A percentile compares a stretch with the other conserved stretches of the same genome.
Evolutionary conservation across 2,329 filamentous ascomycete genomes (phyloP).

Genomic region (Diatrype stigma): DNA sequence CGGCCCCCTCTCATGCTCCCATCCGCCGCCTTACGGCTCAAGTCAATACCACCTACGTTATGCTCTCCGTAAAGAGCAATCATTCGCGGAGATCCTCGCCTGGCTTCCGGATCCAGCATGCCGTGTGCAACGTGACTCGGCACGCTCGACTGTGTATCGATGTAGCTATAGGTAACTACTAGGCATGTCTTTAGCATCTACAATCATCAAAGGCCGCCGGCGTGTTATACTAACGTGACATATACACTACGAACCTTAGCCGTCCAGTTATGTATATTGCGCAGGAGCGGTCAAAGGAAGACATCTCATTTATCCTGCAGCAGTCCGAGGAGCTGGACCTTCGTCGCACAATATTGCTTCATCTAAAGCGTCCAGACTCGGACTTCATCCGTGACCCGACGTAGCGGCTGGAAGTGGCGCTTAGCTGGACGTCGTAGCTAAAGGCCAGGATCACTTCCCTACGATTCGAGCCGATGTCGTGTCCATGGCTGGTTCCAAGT

Average conservation of each 20-base stretch:
- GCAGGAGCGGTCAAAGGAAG: not conserved
- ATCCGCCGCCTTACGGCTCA: constrained; percentile 19
- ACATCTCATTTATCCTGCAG: not conserved
- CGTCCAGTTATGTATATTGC: not conserved
- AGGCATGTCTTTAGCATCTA: too few species aligned
- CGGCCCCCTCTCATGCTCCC: constrained; percentile 5
- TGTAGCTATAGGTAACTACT: too few species aligned
- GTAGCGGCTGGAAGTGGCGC: constrained; percentile 22
- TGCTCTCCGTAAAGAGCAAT: constrained; percentile 1
- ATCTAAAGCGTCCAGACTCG: constrained; percentile 34
- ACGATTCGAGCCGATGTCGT: constrained; percentile 14
- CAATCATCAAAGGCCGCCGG: too few species aligned
- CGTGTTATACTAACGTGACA: too few species aligned
- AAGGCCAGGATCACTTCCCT: constrained; percentile 17
- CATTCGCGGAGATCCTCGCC: not conserved
- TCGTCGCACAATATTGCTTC: constrained; percentile 37
- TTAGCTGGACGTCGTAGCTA: constrained; percentile 13
- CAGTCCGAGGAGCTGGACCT: constrained; percentile 22
- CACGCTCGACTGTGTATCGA: too few species aligned
- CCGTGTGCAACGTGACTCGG: not conserved
- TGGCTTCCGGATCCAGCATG: constrained; percentile 1
- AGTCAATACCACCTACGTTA: constrained; percentile 8
- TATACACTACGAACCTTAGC: not conserved
- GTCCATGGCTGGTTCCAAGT: constrained; percentile 7
- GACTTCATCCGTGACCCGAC: constrained; percentile 40